These are phyloP conservation scores for Hymenoscyphus albidus DNA, from an alignment of 2,329 filamentous ascomycete species.

Conservation along the genomic window DNA sequence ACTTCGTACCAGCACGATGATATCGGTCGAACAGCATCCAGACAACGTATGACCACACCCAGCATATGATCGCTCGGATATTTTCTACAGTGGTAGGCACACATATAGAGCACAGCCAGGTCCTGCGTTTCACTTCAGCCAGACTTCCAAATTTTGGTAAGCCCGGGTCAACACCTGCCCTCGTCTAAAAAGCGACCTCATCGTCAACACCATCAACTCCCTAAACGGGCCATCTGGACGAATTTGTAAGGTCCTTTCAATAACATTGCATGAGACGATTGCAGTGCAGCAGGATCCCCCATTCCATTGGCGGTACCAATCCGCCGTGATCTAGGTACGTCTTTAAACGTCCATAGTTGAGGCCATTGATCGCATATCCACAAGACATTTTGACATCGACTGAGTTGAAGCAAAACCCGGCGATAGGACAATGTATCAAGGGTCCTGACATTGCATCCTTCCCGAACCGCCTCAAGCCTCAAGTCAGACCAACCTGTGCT, in stretches of 20 bases:
- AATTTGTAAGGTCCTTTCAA: not conserved
- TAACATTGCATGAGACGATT: not conserved
- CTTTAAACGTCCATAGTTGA: not conserved
- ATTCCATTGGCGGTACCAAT: not conserved
- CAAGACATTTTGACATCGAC: not conserved
- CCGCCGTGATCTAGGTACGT: not conserved
- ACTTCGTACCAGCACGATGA: not conserved
- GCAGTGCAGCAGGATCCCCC: not conserved
- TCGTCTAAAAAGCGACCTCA: not conserved
- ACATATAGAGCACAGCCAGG: not conserved
- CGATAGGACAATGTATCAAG: not conserved
- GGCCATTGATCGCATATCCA: not conserved
- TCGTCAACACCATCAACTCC: not conserved
- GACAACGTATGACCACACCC: not conserved
- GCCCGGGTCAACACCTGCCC: not conserved
- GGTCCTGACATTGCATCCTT: not conserved
- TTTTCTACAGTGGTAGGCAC: not conserved
- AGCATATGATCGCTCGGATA: not conserved
- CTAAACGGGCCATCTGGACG: not conserved
- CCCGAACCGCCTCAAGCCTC: constrained; percentile 1
- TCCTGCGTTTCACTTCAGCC: not conserved
- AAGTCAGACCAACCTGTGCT: not conserved
- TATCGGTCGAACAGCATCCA: not conserved
- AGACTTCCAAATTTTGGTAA: not conserved
- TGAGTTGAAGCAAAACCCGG: not conserved